A percentile compares a stretch with the other conserved stretches of the same genome.
Evolutionary conservation across 1,139 yeast genomes (phyloP).

Genomic region (Kodamaea ohmeri): DNA sequence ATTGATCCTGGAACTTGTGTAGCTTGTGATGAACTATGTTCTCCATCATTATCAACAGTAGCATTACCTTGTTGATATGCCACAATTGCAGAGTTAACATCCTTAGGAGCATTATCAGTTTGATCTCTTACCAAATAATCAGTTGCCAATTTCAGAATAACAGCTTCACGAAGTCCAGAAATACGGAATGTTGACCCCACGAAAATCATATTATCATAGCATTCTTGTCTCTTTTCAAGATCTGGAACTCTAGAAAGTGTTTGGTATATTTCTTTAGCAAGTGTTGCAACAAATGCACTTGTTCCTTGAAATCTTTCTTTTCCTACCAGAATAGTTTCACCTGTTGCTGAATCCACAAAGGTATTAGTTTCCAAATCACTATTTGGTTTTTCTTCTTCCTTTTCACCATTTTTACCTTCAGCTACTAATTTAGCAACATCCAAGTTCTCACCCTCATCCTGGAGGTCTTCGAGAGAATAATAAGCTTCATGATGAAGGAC

Average conservation of each 20-base stretch:
- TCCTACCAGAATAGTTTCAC: constrained; percentile 63
- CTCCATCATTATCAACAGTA: constrained; percentile 20
- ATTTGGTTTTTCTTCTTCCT: constrained; percentile 45
- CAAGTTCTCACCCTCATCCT: constrained; percentile 55
- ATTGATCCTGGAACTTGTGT: constrained; percentile 77
- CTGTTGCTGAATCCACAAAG: constrained; percentile 55
- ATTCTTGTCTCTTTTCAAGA: constrained; percentile 70
- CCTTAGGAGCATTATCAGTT: constrained; percentile 24
- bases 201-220: constrained; percentile 81
- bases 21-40: constrained; percentile 30
- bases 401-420: constrained; percentile 58
- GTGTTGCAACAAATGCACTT: constrained; percentile 50
- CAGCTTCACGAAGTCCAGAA: constrained; percentile 72
- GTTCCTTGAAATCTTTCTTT: constrained; percentile 86
- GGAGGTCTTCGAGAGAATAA: constrained; percentile 53
- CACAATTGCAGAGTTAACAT: constrained; percentile 41
- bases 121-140: constrained; percentile 51
- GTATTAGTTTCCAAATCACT: constrained; percentile 62
- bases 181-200: constrained; percentile 76
- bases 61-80: constrained; percentile 41
- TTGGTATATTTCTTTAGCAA: constrained; percentile 55
- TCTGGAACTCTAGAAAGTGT: constrained; percentile 60
- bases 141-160: constrained; percentile 56
- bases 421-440: constrained; percentile 92
- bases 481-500: constrained; percentile 67